Conservation (phyloP, 768 basidiomycete genomes). For the Agaricus subrufescens region DNA sequence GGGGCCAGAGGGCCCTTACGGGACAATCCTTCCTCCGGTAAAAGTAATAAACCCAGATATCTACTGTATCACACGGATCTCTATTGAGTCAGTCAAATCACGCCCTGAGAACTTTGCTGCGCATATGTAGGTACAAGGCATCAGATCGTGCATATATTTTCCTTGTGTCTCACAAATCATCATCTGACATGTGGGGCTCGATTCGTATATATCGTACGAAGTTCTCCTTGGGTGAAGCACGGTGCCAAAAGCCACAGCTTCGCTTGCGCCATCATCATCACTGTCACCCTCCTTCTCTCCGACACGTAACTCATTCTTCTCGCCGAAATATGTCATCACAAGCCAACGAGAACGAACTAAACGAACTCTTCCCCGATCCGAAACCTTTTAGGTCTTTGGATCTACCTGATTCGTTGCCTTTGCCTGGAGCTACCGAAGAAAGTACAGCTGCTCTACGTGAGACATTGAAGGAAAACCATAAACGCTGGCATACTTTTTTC, state of each 20-base stretch:
- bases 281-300: background rate
- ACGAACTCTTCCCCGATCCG: constrained; percentile 4
- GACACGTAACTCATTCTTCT: background rate
- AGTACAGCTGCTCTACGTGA: constrained; percentile 36
- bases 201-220: background rate
- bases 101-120: too few species aligned
- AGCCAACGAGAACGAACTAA: background rate
- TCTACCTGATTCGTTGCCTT: constrained; percentile 10
- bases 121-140: too few species aligned
- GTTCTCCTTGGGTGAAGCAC: background rate
- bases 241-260: background rate
- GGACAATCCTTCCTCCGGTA: too few species aligned
- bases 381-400: background rate
- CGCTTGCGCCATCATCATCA: background rate
- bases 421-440: constrained; percentile 28
- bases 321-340: background rate
- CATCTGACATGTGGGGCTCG: background rate
- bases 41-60: too few species aligned
- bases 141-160: too few species aligned
- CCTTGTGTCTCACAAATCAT: background rate
- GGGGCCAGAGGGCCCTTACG: too few species aligned
- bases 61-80: too few species aligned
- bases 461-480: constrained; percentile 45
- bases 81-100: too few species aligned
- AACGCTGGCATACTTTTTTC: constrained; percentile 53